Evolutionary conservation across 2,329 filamentous ascomycete species (phyloP).

Genomic region (Trichoderma afroharzianum): DNA sequence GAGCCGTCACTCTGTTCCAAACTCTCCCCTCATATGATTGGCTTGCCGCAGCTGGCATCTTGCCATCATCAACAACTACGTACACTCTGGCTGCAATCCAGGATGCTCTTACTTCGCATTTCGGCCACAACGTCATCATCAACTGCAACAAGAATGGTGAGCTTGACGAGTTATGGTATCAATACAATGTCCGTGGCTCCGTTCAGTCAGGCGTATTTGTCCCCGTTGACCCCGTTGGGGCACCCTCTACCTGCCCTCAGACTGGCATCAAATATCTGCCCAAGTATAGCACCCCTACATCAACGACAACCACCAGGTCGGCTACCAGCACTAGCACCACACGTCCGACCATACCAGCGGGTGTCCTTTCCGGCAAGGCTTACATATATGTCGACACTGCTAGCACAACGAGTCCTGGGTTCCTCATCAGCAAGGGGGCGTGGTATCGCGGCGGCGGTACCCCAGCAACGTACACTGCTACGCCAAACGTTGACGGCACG

Average conservation of each 20-base stretch:
- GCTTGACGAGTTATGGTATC: constrained; percentile 56
- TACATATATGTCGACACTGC: neutral
- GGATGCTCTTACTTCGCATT: constrained; percentile 49
- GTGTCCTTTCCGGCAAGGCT: neutral
- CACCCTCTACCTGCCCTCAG: constrained; percentile 58
- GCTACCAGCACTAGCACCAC: neutral
- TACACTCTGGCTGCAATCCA: constrained; percentile 59
- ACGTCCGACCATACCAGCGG: neutral
- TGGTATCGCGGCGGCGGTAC: constrained; percentile 7
- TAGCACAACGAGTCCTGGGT: neutral
- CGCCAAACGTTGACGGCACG: neutral
- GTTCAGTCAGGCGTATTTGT: constrained; percentile 59
- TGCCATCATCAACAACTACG: constrained; percentile 48
- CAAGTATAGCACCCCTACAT: constrained; percentile 8
- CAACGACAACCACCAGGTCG: neutral
- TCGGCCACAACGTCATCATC: constrained; percentile 55
- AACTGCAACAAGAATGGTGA: constrained; percentile 45
- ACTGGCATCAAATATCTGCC: constrained; percentile 59
- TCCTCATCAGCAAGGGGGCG: neutral
- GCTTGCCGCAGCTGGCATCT: constrained; percentile 59
- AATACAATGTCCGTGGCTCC: constrained; percentile 58
- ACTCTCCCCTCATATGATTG: constrained; percentile 60
- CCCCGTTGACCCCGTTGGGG: constrained; percentile 50
- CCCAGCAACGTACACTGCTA: neutral
- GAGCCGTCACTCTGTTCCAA: constrained; percentile 62